Evolutionary conservation across 495 filamentous ascomycete species (phyloP).

Genomic region (Terfezia boudieri): DNA sequence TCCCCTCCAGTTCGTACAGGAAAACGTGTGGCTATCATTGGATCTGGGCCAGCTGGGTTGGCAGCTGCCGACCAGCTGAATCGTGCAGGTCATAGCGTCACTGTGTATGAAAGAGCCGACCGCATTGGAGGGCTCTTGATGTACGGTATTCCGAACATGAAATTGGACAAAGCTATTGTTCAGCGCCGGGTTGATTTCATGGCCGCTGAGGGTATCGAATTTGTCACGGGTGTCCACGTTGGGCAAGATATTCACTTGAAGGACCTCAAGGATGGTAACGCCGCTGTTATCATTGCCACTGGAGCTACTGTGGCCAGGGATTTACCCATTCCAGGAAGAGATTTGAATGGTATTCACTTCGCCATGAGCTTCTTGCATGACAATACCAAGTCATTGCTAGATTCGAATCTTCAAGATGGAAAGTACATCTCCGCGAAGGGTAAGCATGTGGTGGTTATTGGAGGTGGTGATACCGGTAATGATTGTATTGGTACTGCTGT

Average conservation of each 20-base stretch:
- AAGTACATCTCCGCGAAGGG: conserved; percentile 90
- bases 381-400: conserved; percentile 96
- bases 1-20: conserved; percentile 65
- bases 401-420: conserved; percentile 69
- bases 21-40: conserved; percentile 81
- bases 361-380: conserved; percentile 97
- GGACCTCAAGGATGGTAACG: conserved; percentile 52
- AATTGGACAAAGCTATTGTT: conserved; percentile 96
- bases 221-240: conserved; percentile 53
- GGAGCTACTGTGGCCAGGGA: conserved; percentile 93
- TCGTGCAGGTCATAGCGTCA: conserved; percentile 73
- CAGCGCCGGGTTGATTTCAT: conserved; percentile 93
- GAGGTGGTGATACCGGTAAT: conserved; percentile 96
- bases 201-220: conserved; percentile 73
- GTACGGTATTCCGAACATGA: conserved; percentile 99
- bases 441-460: conserved; percentile 94
- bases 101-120: conserved; percentile 90
- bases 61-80: conserved; percentile 91
- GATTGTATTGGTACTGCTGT: conserved; percentile 98
- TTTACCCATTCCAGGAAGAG: conserved; percentile 76
- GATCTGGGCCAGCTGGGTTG: conserved; percentile 83
- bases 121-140: conserved; percentile 87
- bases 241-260: conserved; percentile 59
- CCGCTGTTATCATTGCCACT: conserved; percentile 89
- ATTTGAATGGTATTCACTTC: conserved; percentile 84